Percentiles rank a stretch among this genome's conserved stretches.
phyloP scores from a whole-genome alignment of 75 land plant species.

The Cunninghamia lanceolata region DNA sequence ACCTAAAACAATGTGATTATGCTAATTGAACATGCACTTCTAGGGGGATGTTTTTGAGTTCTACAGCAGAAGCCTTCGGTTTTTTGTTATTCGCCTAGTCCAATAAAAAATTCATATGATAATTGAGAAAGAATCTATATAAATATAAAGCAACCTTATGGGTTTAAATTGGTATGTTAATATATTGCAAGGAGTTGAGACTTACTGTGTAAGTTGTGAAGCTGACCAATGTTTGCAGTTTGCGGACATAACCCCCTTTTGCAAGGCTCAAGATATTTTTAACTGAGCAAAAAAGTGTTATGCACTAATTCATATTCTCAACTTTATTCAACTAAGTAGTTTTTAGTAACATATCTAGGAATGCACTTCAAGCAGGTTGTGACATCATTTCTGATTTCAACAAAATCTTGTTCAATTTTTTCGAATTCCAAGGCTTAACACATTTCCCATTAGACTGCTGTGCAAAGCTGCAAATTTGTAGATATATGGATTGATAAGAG shows the following conservation, averaged over 20 bases:
- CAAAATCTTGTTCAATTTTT: too few species aligned
- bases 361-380: background rate
- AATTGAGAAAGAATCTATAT: too few species aligned
- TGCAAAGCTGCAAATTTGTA: too few species aligned
- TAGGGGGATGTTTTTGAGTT: background rate
- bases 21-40: background rate
- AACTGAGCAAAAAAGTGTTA: background rate
- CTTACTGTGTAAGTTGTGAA: background rate
- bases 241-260: background rate
- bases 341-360: background rate
- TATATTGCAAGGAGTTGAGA: background rate
- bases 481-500: background rate
- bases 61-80: background rate
- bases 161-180: background rate
- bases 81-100: background rate
- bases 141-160: background rate
- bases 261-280: background rate
- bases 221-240: background rate
- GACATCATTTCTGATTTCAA: too few species aligned
- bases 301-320: background rate
- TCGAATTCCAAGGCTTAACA: background rate
- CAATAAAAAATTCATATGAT: background rate
- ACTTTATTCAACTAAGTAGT: background rate
- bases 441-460: background rate
- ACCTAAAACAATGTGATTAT: background rate